Conservation (phyloP, 441 rosid species). For the Jatropha podagrica region DNA sequence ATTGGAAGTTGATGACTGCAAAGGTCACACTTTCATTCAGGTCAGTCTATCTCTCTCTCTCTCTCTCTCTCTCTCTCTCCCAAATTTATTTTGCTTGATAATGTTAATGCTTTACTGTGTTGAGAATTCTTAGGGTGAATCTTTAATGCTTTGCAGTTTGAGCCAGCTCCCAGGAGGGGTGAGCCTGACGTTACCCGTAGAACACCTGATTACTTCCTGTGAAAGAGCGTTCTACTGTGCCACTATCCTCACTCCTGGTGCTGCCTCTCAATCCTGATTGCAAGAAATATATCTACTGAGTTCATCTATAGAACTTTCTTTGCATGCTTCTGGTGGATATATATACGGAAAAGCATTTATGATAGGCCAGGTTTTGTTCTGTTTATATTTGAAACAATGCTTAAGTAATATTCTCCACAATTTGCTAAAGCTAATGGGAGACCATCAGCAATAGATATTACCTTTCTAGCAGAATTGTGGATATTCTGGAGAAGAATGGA, state of each 20-base stretch:
- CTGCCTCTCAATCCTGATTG: not conserved
- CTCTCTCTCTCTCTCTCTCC: not conserved
- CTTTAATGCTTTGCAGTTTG: constrained; percentile 58
- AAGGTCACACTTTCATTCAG: constrained; percentile 89
- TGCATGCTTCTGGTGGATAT: constrained; percentile 17
- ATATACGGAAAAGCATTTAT: constrained; percentile 34
- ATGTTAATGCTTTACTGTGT: not conserved
- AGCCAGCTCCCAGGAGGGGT: constrained; percentile 95
- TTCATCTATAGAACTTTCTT: constrained; percentile 17
- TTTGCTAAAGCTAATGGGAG: constrained; percentile 35
- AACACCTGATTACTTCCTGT: constrained; percentile 92
- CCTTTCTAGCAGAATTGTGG: constrained; percentile 29
- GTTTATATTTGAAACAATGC: constrained; percentile 15
- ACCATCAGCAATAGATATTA: constrained; percentile 27
- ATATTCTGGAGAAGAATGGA: constrained; percentile 11
- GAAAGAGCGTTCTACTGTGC: constrained; percentile 27
- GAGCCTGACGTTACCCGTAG: constrained; percentile 92
- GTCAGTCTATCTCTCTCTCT: constrained; percentile 26
- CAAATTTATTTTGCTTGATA: not conserved
- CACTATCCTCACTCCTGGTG: constrained; percentile 8
- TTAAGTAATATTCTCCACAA: constrained; percentile 22
- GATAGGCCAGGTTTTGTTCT: constrained; percentile 39
- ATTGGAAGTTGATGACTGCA: constrained; percentile 93
- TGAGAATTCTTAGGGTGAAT: constrained; percentile 1
- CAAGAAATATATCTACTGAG: not conserved